Evolutionary conservation across 2,329 filamentous ascomycete genomes (phyloP), one percentile per base, ranked within the genome.

Genomic region (Claviceps paspali): DNA sequence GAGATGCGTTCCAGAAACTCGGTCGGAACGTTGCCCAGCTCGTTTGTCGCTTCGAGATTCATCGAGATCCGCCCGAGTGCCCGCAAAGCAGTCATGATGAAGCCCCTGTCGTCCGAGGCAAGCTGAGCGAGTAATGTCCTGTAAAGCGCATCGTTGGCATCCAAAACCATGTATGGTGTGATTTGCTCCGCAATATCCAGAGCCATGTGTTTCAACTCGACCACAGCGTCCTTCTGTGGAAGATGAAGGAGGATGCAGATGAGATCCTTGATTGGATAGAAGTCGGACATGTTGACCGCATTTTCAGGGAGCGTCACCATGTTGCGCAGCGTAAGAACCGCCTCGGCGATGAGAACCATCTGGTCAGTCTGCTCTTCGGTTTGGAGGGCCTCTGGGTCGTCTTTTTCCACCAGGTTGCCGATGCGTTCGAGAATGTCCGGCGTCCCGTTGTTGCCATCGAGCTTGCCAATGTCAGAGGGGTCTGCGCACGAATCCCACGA

Each of bases 291-390:
- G 53, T 86, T 91, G 18, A 70, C 62, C 0, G 88, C 88, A 52
- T 98, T 98, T 43, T 94, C 86, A 17, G 79, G 74, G 15, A 95
- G 65, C 57, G 92, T 82, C n/a, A 87, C 79, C 86, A 98, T 95
- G 55, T 98, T 98, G 36, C 91, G 76, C 30, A 96, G 67, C 14
- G 93, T 87, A 33, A 96, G 64, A 15, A 81, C 78, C 2, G 91
- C 86, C 57, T 96, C 87, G 18, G 81, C 88, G 43, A 93, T 70
- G 45, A 84, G 73, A 10, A 82, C 72, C 42, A 96, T 66, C 29
- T 71, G 65, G 44, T 86, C 77, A 11, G 73, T 68, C 46, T 82
- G 83, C 5, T 77, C 68, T 22, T 75, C 74, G 0, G 84, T 74
- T 43, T 87, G 73, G 19, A 95, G 66, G 48, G 84, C 73, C 43